Evolutionary conservation across 192 early-diverging fungal species (phyloP).

Genomic region (Gryganskiella cystojenkinii): DNA sequence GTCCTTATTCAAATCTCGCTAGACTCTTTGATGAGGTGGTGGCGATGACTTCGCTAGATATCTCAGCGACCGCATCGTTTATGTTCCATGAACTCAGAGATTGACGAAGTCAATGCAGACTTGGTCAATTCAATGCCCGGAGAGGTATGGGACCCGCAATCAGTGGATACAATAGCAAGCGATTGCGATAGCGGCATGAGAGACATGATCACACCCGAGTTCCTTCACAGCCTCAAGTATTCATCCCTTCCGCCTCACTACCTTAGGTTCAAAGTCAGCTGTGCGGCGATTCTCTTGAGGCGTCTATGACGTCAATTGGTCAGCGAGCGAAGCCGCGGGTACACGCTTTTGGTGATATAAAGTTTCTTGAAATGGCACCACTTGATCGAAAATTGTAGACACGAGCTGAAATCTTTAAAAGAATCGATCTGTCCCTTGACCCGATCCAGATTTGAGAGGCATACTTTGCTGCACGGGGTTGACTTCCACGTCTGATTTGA

Average conservation of each 20-base stretch:
- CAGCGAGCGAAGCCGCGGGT: too few species aligned
- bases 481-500: too few species aligned
- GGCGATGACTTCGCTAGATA: neutral
- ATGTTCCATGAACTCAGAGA: conserved; percentile 20
- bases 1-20: too few species aligned
- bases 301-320: too few species aligned
- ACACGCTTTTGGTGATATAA: too few species aligned
- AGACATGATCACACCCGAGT: conserved; percentile 16
- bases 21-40: too few species aligned
- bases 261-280: conserved; percentile 1
- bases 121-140: neutral
- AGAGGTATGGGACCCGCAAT: conserved; percentile 7
- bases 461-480: too few species aligned
- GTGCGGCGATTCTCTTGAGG: conserved; percentile 16
- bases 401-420: too few species aligned
- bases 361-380: too few species aligned
- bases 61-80: conserved; percentile 13
- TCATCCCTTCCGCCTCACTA: conserved; percentile 25
- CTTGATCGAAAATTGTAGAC: too few species aligned
- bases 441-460: too few species aligned
- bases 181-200: neutral
- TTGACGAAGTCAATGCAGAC: conserved; percentile 17
- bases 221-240: conserved; percentile 18
- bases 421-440: too few species aligned
- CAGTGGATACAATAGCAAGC: neutral